Conservation (phyloP, 1,139 yeast species). For the Taphrina confusa region DNA sequence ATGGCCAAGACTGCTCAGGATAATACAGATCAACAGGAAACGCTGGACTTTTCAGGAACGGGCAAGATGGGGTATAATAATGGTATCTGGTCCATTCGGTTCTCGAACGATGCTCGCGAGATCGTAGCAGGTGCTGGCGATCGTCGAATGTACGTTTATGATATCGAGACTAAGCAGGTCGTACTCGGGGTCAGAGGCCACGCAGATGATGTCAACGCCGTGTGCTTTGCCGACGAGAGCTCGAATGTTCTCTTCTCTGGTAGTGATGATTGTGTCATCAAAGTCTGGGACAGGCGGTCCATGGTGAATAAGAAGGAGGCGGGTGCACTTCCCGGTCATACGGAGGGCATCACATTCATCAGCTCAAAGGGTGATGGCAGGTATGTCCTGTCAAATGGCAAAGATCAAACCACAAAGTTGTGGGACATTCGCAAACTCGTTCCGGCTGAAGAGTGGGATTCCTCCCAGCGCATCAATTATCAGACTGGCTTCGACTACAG, state of each 20-base stretch:
- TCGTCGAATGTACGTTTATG: conserved; percentile 40
- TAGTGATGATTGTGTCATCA: conserved; percentile 75
- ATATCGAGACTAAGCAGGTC: conserved; percentile 43
- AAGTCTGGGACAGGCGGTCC: conserved; percentile 74
- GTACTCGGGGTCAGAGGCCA: conserved; percentile 70
- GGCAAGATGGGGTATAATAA: conserved; percentile 25
- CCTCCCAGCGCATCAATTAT: conserved; percentile 26
- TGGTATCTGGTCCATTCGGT: conserved; percentile 42
- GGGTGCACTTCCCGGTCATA: conserved; percentile 69
- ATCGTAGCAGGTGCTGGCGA: conserved; percentile 43
- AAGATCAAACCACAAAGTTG: conserved; percentile 46
- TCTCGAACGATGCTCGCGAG: conserved; percentile 41
- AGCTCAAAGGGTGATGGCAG: conserved; percentile 44
- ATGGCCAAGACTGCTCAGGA: conserved; percentile 40
- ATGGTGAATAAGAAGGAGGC: conserved; percentile 56
- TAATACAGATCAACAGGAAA: conserved; percentile 36
- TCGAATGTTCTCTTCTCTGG: conserved; percentile 77
- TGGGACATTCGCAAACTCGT: conserved; percentile 45
- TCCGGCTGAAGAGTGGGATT: conserved; percentile 38
- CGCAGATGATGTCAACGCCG: conserved; percentile 59
- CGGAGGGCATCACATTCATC: conserved; percentile 53
- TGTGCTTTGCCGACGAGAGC: conserved; percentile 72
- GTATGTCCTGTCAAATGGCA: conserved; percentile 45
- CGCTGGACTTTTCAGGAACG: conserved; percentile 36
- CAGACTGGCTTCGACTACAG: conserved; percentile 44